Conservation (phyloP, 1,139 yeast genomes). For the Blastobotrys capitulatus region DNA sequence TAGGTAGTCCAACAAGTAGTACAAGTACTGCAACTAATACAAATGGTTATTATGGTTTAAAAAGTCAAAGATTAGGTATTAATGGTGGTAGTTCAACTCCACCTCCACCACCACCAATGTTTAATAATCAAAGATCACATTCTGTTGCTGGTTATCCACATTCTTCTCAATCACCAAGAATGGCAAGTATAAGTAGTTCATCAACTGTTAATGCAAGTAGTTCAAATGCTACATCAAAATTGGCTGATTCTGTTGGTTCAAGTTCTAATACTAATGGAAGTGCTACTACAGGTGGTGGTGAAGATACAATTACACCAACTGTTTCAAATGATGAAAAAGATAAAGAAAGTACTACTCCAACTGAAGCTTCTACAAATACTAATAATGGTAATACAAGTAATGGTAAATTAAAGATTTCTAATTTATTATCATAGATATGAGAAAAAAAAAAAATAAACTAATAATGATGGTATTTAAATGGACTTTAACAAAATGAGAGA, state of each 20-base stretch:
- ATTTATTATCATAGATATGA: too few species aligned
- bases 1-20: constrained; percentile 3
- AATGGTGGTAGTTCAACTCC: too few species aligned
- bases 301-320: constrained; percentile 1
- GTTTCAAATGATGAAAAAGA: constrained; percentile 8
- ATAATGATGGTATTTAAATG: too few species aligned
- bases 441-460: too few species aligned
- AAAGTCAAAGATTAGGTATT: neutral
- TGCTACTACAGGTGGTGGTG: neutral
- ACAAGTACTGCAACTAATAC: neutral
- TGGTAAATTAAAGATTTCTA: neutral
- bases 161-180: neutral
- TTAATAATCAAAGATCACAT: constrained; percentile 13
- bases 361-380: neutral
- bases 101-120: constrained; percentile 1
- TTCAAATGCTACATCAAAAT: constrained; percentile 2
- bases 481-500: too few species aligned
- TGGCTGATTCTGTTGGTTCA: neutral
- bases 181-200: constrained; percentile 3
- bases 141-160: constrained; percentile 15
- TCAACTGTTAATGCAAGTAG: neutral
- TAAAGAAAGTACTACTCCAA: neutral
- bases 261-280: neutral
- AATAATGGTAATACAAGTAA: neutral
- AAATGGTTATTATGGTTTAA: neutral